phyloP scores from a whole-genome alignment of 805 yeast genomes.

The Candida sonorensis region DNA sequence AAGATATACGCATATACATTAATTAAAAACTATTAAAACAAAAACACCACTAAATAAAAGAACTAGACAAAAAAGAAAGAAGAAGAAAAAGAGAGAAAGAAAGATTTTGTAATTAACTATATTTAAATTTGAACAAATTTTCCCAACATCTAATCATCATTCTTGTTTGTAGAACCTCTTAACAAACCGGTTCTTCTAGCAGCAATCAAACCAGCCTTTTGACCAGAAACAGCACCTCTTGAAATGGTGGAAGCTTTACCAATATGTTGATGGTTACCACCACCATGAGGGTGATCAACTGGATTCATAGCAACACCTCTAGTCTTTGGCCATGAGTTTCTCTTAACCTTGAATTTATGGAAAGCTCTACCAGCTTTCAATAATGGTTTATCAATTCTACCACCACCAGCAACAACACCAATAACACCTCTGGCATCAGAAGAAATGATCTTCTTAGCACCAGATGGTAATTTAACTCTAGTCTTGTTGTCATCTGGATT shows the following conservation, averaged over 20 bases:
- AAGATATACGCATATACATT: no score
- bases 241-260: constrained; percentile 99
- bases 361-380: constrained; percentile 99
- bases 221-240: constrained; percentile 99
- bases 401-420: constrained; percentile 99
- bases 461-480: constrained; percentile 98
- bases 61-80: no score
- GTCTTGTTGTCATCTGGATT: constrained; percentile 98
- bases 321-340: constrained; percentile 99
- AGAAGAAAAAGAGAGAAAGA: no score
- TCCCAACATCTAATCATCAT: constrained; percentile 23
- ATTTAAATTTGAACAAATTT: background rate
- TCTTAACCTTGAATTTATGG: constrained; percentile 99
- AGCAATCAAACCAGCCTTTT: constrained; percentile 99
- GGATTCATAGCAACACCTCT: constrained; percentile 99
- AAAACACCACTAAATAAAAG: no score
- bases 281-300: constrained; percentile 99
- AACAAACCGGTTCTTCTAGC: constrained; percentile 99
- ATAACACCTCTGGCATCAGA: constrained; percentile 99
- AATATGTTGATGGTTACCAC: constrained; percentile 99
- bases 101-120: background rate
- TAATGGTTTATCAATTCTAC: constrained; percentile 99
- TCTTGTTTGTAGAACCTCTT: constrained; percentile 90
- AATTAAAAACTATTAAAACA: no score
- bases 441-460: constrained; percentile 94